These are phyloP conservation scores for Schrenkiella parvula DNA, from an alignment of 345 rosid species.

Conservation along the genomic window DNA sequence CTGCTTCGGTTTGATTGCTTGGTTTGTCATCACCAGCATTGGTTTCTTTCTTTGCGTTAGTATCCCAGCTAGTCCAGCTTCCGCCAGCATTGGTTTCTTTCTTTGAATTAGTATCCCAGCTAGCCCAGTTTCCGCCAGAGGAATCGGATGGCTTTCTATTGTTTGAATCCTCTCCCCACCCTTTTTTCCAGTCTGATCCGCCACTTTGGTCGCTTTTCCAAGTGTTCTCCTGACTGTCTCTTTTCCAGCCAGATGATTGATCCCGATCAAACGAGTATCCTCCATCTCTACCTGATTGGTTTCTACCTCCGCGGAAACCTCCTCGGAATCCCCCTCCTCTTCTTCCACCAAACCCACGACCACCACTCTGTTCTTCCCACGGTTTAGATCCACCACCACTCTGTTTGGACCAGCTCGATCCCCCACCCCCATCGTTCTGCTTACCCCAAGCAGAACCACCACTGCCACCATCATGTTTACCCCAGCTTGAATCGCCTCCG, in stretches of 20 bases:
- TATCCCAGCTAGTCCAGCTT: constrained; percentile 26
- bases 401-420: constrained; percentile 22
- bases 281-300: constrained; percentile 29
- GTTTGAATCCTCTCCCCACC: constrained; percentile 29
- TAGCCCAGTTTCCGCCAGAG: constrained; percentile 20
- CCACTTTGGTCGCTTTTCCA: constrained; percentile 31
- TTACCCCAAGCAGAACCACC: background rate
- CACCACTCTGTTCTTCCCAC: constrained; percentile 24
- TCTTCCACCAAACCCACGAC: constrained; percentile 39
- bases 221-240: constrained; percentile 18
- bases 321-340: constrained; percentile 37
- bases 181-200: constrained; percentile 27
- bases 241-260: constrained; percentile 35
- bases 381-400: constrained; percentile 8
- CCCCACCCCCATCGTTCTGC: constrained; percentile 24
- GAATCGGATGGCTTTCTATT: constrained; percentile 3
- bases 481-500: background rate
- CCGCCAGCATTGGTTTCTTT: constrained; percentile 18
- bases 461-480: constrained; percentile 1
- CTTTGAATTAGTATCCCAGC: constrained; percentile 22
- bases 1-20: constrained; percentile 17
- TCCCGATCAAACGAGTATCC: constrained; percentile 25
- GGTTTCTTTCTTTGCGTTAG: constrained; percentile 18
- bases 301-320: constrained; percentile 35
- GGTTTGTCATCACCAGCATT: constrained; percentile 7